Evolutionary conservation across 2,329 filamentous ascomycete species (phyloP).

Genomic region (Fusarium miscanthi): DNA sequence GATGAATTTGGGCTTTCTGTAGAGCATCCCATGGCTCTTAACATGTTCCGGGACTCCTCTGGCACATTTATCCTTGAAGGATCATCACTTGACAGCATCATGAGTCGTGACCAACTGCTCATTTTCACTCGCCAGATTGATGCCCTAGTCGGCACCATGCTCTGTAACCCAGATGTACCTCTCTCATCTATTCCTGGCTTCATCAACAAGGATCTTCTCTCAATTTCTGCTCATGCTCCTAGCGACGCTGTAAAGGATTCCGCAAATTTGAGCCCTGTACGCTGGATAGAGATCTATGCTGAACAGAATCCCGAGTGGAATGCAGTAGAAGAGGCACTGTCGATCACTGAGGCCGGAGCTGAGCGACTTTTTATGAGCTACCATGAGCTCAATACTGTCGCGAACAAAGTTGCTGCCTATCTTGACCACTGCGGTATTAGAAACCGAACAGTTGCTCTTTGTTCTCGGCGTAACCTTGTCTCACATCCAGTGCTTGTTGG

Average conservation of each 20-base stretch:
- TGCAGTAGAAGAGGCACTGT: constrained; percentile 6
- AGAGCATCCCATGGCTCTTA: constrained; percentile 8
- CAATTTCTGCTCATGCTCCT: not conserved
- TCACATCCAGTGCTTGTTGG: constrained; percentile 1
- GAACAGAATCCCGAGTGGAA: constrained; percentile 5
- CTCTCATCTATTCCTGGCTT: not conserved
- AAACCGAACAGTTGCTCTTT: constrained; percentile 3
- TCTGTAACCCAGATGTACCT: not conserved
- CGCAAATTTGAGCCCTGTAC: not conserved
- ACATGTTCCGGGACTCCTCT: not conserved
- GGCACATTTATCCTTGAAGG: not conserved
- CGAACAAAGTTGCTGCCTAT: constrained; percentile 2
- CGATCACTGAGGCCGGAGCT: not conserved
- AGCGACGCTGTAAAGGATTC: not conserved
- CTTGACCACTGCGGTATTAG: not conserved
- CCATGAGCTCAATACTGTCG: not conserved
- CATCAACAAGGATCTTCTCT: not conserved
- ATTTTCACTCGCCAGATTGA: not conserved
- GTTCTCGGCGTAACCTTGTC: not conserved
- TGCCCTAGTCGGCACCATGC: constrained; percentile 1
- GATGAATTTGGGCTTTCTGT: constrained; percentile 3
- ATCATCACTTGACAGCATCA: constrained; percentile 3
- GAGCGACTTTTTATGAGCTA: constrained; percentile 1
- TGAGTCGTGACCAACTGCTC: not conserved
- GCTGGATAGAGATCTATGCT: not conserved